phyloP scores from a whole-genome alignment of 1,284 basidiomycete species.

The Filobasidium uniguttulatum region DNA sequence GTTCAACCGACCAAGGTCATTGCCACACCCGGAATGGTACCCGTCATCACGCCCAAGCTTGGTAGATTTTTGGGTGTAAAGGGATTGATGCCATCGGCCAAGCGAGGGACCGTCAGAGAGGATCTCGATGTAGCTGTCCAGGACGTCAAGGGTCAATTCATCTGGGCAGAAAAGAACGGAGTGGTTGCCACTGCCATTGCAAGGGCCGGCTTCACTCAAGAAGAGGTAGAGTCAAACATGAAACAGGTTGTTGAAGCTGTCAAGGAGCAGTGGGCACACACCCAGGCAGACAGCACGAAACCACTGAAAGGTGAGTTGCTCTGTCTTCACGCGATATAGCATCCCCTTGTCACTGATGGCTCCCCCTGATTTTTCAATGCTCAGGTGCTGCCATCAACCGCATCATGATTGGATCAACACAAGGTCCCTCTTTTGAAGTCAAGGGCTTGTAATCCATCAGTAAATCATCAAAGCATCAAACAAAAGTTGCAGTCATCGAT shows the following conservation, averaged over 20 bases:
- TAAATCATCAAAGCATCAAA: too few relatives aligned
- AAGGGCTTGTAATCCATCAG: constrained; percentile 24
- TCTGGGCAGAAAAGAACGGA: constrained; percentile 88
- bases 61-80: constrained; percentile 84
- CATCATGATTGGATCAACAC: constrained; percentile 67
- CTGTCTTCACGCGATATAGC: not conserved
- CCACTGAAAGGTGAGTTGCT: constrained; percentile 21
- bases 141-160: constrained; percentile 64
- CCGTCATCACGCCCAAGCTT: constrained; percentile 61
- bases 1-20: constrained; percentile 40
- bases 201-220: constrained; percentile 59
- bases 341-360: constrained; percentile 1
- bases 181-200: constrained; percentile 44
- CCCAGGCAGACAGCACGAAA: constrained; percentile 18
- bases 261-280: constrained; percentile 19
- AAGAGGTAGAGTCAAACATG: constrained; percentile 66
- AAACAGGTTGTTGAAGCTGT: constrained; percentile 65
- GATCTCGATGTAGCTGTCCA: constrained; percentile 67
- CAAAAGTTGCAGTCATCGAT: too few relatives aligned
- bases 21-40: constrained; percentile 65
- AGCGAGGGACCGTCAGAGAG: constrained; percentile 85
- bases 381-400: constrained; percentile 56
- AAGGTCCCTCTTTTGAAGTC: constrained; percentile 61
- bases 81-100: constrained; percentile 87
- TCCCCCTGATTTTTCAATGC: not conserved